Percentiles rank a stretch among this genome's conserved stretches.
Conservation (phyloP, 768 basidiomycete genomes). For the Suillus ampliporus region DNA sequence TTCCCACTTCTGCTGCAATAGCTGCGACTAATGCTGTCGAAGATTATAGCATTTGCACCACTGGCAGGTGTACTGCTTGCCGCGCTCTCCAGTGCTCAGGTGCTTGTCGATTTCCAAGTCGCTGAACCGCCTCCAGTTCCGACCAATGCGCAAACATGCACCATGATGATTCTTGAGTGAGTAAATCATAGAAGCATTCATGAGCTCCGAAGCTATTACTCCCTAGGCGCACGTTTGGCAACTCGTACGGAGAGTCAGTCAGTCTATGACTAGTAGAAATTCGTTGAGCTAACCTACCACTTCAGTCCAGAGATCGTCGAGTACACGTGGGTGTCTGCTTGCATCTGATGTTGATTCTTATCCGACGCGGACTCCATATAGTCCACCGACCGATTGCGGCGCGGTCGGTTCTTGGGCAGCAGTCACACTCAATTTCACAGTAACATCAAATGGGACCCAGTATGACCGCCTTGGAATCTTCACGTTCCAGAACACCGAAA, state of each 20-base stretch:
- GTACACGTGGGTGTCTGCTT: slow-evolving; percentile 51
- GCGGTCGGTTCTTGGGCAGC: slow-evolving; percentile 74
- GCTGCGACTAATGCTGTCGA: slow-evolving; percentile 25
- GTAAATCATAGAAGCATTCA: slow-evolving; percentile 23
- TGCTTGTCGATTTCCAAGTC: slow-evolving; percentile 70
- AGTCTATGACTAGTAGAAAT: not conserved
- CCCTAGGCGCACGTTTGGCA: slow-evolving; percentile 70
- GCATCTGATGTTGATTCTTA: not conserved
- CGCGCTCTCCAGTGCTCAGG: slow-evolving; percentile 27
- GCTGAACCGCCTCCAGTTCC: slow-evolving; percentile 77
- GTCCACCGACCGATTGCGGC: slow-evolving; percentile 78
- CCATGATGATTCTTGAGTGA: slow-evolving; percentile 66
- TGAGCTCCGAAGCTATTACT: slow-evolving; percentile 5
- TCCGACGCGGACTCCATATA: slow-evolving; percentile 26
- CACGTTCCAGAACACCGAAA: slow-evolving; percentile 80
- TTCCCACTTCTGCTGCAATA: not conserved
- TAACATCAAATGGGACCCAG: slow-evolving; percentile 79
- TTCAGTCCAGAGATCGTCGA: slow-evolving; percentile 67
- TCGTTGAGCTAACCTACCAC: not conserved
- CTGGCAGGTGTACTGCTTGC: slow-evolving; percentile 19
- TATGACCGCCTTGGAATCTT: slow-evolving; percentile 76
- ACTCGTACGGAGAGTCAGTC: slow-evolving; percentile 69
- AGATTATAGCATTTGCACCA: slow-evolving; percentile 17
- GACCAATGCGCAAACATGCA: slow-evolving; percentile 62
- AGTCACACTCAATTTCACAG: slow-evolving; percentile 77